A percentile compares a stretch with the other conserved stretches of the same genome.
phyloP scores from a whole-genome alignment of 176 grass and related monocot species.

The Bromus sterilis region DNA sequence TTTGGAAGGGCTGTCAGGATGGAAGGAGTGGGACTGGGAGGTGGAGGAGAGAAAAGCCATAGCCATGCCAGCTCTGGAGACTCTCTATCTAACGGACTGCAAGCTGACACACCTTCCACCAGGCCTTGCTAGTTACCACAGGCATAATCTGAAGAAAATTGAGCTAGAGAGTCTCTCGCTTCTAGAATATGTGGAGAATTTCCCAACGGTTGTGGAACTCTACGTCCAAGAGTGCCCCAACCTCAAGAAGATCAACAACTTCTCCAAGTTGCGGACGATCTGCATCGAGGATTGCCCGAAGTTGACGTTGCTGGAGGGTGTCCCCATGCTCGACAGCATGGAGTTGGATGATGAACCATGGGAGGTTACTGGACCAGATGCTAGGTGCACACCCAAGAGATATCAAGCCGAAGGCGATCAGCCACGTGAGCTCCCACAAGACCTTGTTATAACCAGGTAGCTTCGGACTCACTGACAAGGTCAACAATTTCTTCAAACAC shows the following conservation, averaged over 20 bases:
- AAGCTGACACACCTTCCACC: neutral
- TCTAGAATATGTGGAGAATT: neutral
- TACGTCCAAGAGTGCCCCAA: neutral
- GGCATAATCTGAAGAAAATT: neutral
- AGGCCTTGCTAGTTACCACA: neutral
- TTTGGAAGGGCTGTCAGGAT: too few species aligned
- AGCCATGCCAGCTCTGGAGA: neutral
- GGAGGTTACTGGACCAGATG: neutral
- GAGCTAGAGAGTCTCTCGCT: neutral
- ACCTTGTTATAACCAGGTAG: neutral
- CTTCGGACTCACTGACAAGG: neutral
- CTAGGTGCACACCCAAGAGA: neutral
- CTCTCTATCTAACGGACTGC: fast-evolving
- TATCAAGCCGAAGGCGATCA: neutral
- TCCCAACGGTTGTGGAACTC: neutral
- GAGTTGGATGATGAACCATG: neutral
- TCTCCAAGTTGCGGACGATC: neutral
- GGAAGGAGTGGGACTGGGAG: too few species aligned
- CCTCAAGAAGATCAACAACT: neutral
- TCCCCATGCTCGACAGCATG: neutral
- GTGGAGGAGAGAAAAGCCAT: neutral
- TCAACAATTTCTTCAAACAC: too few species aligned
- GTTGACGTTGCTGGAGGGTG: neutral
- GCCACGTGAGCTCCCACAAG: neutral
- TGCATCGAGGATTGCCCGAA: neutral